Percentiles rank a stretch among this genome's conserved stretches.
Conservation (phyloP, 2,329 filamentous ascomycete species). For the Aspergillus uvarum region DNA sequence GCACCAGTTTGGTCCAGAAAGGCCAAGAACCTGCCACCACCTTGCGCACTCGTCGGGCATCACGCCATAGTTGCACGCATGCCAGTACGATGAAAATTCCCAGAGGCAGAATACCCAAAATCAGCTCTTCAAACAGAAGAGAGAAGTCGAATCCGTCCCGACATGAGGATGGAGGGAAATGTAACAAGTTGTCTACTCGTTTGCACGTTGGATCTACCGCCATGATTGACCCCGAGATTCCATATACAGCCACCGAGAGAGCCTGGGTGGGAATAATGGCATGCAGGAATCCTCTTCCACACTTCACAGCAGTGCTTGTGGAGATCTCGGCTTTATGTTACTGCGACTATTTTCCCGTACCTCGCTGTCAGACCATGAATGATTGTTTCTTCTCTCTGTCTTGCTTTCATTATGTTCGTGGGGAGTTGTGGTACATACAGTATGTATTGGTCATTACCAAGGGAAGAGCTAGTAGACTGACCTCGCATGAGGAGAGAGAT, state of each 20-base stretch:
- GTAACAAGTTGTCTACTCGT: constrained; percentile 37
- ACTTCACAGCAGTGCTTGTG: not conserved
- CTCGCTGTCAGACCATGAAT: not conserved
- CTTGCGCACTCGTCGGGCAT: constrained; percentile 36
- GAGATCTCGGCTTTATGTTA: constrained; percentile 1
- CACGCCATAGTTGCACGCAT: constrained; percentile 37
- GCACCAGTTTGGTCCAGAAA: constrained; percentile 37
- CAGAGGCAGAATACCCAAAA: constrained; percentile 40
- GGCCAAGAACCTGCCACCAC: constrained; percentile 31
- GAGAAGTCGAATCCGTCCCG: constrained; percentile 47
- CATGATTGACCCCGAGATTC: constrained; percentile 27
- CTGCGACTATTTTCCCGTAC: not conserved
- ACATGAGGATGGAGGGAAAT: constrained; percentile 35
- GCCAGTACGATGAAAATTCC: constrained; percentile 36
- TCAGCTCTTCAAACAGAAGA: constrained; percentile 47
- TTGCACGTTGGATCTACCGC: constrained; percentile 30
- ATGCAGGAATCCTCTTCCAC: not conserved
- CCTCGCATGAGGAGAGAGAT: constrained; percentile 1
- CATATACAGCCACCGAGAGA: constrained; percentile 19
- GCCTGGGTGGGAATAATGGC: not conserved
- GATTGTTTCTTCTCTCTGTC: not conserved
- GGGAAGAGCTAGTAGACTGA: not conserved
- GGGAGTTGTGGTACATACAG: not conserved
- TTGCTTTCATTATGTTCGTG: not conserved
- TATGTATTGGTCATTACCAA: constrained; percentile 1